A percentile compares a stretch with the other conserved stretches of the same genome.
phyloP scores from a whole-genome alignment of 1,284 basidiomycete genomes.

The Ustilago loliicola region DNA sequence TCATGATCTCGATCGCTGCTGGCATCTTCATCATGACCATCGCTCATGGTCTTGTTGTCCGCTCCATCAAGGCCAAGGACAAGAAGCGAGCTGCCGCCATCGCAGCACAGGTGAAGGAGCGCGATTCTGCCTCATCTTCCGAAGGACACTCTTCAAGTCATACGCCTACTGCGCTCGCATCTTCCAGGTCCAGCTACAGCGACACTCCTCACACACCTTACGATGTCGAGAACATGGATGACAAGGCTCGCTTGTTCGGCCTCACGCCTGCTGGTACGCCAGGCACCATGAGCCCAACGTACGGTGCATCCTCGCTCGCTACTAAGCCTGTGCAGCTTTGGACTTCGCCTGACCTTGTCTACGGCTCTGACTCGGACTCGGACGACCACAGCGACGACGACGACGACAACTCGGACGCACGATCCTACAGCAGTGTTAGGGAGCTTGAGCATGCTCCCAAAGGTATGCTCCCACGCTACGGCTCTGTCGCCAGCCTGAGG shows the following conservation, averaged over 20 bases:
- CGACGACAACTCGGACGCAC: slow-evolving; percentile 24
- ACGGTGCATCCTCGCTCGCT: neutral
- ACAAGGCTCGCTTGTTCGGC: slow-evolving; percentile 35
- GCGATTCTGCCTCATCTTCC: slow-evolving; percentile 6
- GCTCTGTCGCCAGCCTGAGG: slow-evolving; percentile 23
- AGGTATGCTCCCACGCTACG: slow-evolving; percentile 28
- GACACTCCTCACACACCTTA: slow-evolving; percentile 20
- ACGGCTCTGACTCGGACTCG: slow-evolving; percentile 45
- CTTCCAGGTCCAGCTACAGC: slow-evolving; percentile 6
- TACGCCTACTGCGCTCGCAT: slow-evolving; percentile 23
- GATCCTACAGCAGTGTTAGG: slow-evolving; percentile 24
- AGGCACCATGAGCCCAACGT: slow-evolving; percentile 20
- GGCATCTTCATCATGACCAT: slow-evolving; percentile 59
- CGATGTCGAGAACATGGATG: slow-evolving; percentile 33
- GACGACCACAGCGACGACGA: slow-evolving; percentile 26
- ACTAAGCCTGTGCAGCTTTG: slow-evolving; percentile 42
- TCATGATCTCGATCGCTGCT: slow-evolving; percentile 40
- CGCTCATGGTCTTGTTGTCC: slow-evolving; percentile 52
- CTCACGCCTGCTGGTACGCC: slow-evolving; percentile 17
- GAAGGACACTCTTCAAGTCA: neutral
- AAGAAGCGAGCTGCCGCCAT: slow-evolving; percentile 45
- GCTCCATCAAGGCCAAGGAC: slow-evolving; percentile 48
- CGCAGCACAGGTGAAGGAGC: slow-evolving; percentile 35
- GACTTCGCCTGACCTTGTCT: slow-evolving; percentile 50
- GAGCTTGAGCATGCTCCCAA: slow-evolving; percentile 15